phyloP scores from a whole-genome alignment of 345 rosid genomes.

The Populus alba region DNA sequence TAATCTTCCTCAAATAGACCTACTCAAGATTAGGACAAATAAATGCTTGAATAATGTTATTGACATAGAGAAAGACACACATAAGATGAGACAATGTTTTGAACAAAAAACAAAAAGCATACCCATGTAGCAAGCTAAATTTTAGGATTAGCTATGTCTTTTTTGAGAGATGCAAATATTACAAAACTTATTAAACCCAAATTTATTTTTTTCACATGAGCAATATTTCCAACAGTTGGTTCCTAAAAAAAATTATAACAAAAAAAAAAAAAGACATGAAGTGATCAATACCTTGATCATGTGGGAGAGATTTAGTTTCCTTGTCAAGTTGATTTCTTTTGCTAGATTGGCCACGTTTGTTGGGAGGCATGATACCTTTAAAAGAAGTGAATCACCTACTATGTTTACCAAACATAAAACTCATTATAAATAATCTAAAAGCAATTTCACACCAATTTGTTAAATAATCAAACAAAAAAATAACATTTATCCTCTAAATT shows the following conservation, averaged over 20 bases:
- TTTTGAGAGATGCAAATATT: constrained; percentile 45
- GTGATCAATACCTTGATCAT: constrained; percentile 39
- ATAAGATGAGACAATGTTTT: not conserved
- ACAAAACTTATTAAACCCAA: not conserved
- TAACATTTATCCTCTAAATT: too few relatives aligned
- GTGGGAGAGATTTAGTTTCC: constrained; percentile 63
- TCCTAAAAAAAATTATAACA: not conserved
- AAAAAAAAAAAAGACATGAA: not conserved
- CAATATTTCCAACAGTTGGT: constrained; percentile 25
- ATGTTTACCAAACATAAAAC: constrained; percentile 18
- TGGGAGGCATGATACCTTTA: constrained; percentile 32
- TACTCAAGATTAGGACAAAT: not conserved
- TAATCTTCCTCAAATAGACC: not conserved
- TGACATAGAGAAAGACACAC: not conserved
- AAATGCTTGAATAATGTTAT: not conserved
- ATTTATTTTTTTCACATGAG: not conserved
- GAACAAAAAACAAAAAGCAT: constrained; percentile 22
- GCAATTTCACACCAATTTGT: too few relatives aligned
- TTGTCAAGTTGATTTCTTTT: constrained; percentile 40
- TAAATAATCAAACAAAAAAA: too few relatives aligned
- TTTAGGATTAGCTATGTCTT: constrained; percentile 44
- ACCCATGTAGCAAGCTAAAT: constrained; percentile 99
- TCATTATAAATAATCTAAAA: too few relatives aligned
- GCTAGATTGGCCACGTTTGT: constrained; percentile 43
- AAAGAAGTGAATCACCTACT: constrained; percentile 29